Evolutionary conservation across 2,329 filamentous ascomycete species (phyloP), one percentile per base, ranked within the genome.

Genomic region (Botrytis deweyae): DNA sequence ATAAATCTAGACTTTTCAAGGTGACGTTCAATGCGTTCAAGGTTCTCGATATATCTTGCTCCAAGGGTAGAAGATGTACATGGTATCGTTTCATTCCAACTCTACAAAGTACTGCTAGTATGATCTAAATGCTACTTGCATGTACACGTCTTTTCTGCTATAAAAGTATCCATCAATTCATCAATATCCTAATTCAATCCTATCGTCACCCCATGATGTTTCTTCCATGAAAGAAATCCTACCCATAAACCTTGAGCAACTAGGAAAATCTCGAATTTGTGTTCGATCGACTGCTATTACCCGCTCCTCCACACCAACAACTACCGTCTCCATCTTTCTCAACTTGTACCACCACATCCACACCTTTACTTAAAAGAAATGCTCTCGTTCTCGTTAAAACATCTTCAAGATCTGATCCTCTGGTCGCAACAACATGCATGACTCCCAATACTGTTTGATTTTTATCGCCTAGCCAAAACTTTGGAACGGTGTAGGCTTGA

Each of bases 381-480:
- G 89, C 87, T 63, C 87, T 86, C 0, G 95, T 92, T n/a, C 94
- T 87, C 74, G 93, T 89, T 69, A 93, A 87, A 9, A 98, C 93
- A 76, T 98, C 95, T 78, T 97, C 93, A 72, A 95, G 81, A 78
- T 95, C 90, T 3, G 91, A 90, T 3, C 87, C 89, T 38, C 89
- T 88, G 0, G 90, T 89, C 0, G 93, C 93, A 74, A 94, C 90
- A 58, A 98, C 88, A 80, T 98, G 95, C 75, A 98, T 95, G 1
- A 96, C 91, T 3, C 95, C 95, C 20, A 95, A 84, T 3, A 98
- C 87, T 76, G 86, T 88, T 73, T 86, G 68, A 36, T 84, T 83
- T 18, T 88, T 84, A 75, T 97, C 94, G 78, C 97, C 93, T 22
- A 96, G 85, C 96, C 96, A 99, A 80, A 98, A 98, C 79, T 94